Evolutionary conservation across 768 basidiomycete species (phyloP).

Genomic region (Boletus rex-veris): DNA sequence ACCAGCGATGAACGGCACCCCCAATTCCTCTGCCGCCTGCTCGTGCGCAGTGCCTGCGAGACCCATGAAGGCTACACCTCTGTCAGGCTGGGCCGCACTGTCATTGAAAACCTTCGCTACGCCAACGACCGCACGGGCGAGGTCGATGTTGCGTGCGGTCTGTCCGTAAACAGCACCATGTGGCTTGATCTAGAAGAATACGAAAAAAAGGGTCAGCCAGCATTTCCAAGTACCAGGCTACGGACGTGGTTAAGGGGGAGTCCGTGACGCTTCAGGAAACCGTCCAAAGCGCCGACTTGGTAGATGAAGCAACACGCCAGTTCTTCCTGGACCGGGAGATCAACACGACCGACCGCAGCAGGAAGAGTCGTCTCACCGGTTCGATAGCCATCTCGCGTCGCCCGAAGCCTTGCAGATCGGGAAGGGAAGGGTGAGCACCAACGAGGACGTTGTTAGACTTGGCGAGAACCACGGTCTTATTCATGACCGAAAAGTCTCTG

Average conservation of each 20-base stretch:
- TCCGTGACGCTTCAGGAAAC: constrained; percentile 53
- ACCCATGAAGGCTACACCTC: constrained; percentile 53
- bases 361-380: constrained; percentile 37
- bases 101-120: constrained; percentile 50
- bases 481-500: constrained; percentile 65
- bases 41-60: constrained; percentile 65
- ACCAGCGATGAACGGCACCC: constrained; percentile 63
- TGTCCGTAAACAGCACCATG: constrained; percentile 64
- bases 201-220: background rate
- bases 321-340: constrained; percentile 40
- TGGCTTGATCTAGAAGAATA: constrained; percentile 46
- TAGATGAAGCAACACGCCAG: constrained; percentile 57
- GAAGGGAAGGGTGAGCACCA: constrained; percentile 66
- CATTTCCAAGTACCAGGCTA: background rate
- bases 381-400: constrained; percentile 61
- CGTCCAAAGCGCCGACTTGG: constrained; percentile 63
- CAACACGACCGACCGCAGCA: background rate
- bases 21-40: constrained; percentile 48
- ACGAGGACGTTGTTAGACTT: constrained; percentile 52
- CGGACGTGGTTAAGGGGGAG: constrained; percentile 55
- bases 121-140: constrained; percentile 52
- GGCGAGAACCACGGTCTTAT: constrained; percentile 55
- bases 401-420: constrained; percentile 63
- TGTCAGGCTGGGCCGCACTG: constrained; percentile 16
- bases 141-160: constrained; percentile 49